Percentiles rank a stretch among this genome's conserved stretches.
Conservation (phyloP, 306 rosid genomes). For the Heteromeles arbutifolia region DNA sequence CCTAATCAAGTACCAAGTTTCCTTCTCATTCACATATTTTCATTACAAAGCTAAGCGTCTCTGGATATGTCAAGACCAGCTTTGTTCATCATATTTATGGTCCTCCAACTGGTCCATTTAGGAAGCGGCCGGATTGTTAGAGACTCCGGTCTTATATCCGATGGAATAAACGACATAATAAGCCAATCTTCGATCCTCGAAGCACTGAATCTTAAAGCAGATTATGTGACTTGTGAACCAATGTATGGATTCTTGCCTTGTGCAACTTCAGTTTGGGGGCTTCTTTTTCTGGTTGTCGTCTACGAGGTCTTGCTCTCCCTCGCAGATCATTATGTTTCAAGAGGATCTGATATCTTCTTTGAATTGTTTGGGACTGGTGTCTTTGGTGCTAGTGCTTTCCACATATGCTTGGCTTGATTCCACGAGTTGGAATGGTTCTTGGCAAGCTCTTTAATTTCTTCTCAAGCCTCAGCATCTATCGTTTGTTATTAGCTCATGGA, state of each 20-base stretch:
- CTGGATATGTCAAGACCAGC: background rate
- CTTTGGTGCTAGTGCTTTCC: slow-evolving; percentile 33
- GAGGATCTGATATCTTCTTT: slow-evolving; percentile 31
- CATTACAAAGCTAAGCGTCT: background rate
- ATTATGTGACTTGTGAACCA: slow-evolving; percentile 34
- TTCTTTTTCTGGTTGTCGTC: slow-evolving; percentile 22
- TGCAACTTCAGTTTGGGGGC: slow-evolving; percentile 20
- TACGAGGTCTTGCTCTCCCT: slow-evolving; percentile 27
- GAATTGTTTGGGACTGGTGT: slow-evolving; percentile 25
- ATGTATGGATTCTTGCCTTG: slow-evolving; percentile 36
- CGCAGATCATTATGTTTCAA: slow-evolving; percentile 16
- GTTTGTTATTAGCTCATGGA: background rate
- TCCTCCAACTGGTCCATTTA: no score
- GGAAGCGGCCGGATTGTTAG: slow-evolving; percentile 12
- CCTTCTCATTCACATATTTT: background rate
- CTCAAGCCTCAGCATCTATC: background rate
- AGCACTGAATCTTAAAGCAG: background rate
- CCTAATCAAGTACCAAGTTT: background rate
- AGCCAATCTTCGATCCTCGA: background rate
- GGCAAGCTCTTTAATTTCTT: slow-evolving; percentile 14
- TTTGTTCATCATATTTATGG: no score
- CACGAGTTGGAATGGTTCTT: slow-evolving; percentile 19
- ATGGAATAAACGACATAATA: background rate
- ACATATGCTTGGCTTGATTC: slow-evolving; percentile 26
- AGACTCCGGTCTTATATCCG: background rate